phyloP scores from a whole-genome alignment of 2,329 filamentous ascomycete genomes.

The Penicillium janthinellum region DNA sequence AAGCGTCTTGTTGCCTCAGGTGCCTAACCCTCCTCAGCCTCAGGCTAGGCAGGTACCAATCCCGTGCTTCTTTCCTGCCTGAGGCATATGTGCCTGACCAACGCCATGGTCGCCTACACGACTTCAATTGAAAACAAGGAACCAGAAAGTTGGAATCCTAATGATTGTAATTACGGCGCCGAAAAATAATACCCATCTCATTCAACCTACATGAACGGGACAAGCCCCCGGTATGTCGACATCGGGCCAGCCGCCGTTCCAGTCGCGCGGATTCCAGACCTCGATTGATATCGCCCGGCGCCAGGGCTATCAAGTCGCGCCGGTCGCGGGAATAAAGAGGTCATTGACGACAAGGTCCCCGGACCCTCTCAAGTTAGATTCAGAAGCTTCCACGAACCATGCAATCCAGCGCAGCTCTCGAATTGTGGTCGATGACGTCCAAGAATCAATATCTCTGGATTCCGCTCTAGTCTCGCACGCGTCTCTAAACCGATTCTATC shows the following conservation, averaged over 20 bases:
- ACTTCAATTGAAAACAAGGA: constrained; percentile 5
- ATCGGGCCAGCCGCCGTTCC: constrained; percentile 32
- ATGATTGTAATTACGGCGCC: not conserved
- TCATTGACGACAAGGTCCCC: constrained; percentile 22
- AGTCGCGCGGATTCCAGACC: constrained; percentile 57
- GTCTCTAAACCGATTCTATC: constrained; percentile 41
- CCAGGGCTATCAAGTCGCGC: constrained; percentile 42
- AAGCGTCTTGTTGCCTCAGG: too few species aligned
- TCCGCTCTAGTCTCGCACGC: constrained; percentile 33
- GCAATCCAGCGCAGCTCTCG: constrained; percentile 11
- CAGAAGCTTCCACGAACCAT: constrained; percentile 1
- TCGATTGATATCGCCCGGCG: constrained; percentile 47
- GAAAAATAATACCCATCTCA: not conserved
- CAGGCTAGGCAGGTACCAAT: too few species aligned
- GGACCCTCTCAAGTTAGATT: not conserved
- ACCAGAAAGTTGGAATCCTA: not conserved
- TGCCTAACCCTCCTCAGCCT: too few species aligned
- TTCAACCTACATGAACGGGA: not conserved
- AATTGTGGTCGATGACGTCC: constrained; percentile 10
- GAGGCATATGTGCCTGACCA: not conserved
- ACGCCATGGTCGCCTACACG: not conserved
- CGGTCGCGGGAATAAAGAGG: constrained; percentile 56
- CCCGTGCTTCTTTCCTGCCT: constrained; percentile 1
- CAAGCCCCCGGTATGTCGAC: constrained; percentile 30
- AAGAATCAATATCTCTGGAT: constrained; percentile 25